phyloP scores from a whole-genome alignment of 352 stramenopile species.

The Pythium insidiosum region DNA sequence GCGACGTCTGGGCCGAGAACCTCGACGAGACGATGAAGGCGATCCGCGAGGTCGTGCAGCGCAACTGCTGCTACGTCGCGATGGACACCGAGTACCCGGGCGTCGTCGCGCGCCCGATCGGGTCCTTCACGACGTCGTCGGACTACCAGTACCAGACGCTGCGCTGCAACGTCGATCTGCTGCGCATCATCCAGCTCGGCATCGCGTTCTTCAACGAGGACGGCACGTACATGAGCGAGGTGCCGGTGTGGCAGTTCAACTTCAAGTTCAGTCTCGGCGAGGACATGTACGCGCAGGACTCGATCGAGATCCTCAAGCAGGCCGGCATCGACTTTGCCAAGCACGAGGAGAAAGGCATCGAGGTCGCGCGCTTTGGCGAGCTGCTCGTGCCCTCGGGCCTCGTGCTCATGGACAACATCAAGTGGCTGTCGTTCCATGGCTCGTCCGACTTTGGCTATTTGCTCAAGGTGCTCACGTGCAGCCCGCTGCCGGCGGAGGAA shows the following conservation, averaged over 20 bases:
- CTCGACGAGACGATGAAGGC: conserved; percentile 94
- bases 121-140: conserved; percentile 90
- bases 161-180: conserved; percentile 98
- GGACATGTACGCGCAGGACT: conserved; percentile 99
- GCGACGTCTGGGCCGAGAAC: conserved; percentile 91
- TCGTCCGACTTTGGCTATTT: conserved; percentile 99
- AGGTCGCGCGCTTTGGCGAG: conserved; percentile 96
- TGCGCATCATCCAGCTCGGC: conserved; percentile 98
- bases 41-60: conserved; percentile 94
- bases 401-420: conserved; percentile 97
- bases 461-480: conserved; percentile 94
- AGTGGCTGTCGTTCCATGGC: conserved; percentile 98
- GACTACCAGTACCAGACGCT: conserved; percentile 99
- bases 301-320: conserved; percentile 97
- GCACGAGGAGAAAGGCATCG: conserved; percentile 95
- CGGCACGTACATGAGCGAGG: conserved; percentile 91
- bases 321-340: conserved; percentile 97
- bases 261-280: conserved; percentile 98
- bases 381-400: conserved; percentile 97
- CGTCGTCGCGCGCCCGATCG: conserved; percentile 96
- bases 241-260: conserved; percentile 99
- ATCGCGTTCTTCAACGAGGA: conserved; percentile 96
- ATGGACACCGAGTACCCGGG: conserved; percentile 99
- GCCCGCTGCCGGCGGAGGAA: conserved; percentile 83
- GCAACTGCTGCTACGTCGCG: conserved; percentile 96